Evolutionary conservation across 1,284 basidiomycete genomes (phyloP), one percentile per base, ranked within the genome.

Genomic region (Pulveroboletus ridleyi): DNA sequence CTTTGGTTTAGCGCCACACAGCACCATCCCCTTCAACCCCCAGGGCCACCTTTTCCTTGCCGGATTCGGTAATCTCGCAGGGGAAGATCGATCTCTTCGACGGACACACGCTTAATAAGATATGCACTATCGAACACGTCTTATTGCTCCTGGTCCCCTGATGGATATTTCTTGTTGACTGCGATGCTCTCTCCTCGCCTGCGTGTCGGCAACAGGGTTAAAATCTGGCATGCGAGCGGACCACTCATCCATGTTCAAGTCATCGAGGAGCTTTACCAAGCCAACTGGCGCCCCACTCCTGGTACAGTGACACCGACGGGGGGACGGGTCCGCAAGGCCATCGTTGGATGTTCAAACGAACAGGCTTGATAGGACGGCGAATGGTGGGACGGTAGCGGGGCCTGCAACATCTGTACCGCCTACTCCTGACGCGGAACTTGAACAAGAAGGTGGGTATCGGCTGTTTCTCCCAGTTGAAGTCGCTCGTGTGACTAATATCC

Each of bases 141-240:
- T 1, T 86, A 92, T 72, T 98, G 95, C 78, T 94, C 97, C 76
- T 99, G 97, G 96, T 95, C 94, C 29, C 94, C 96, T 0, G 95
- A 96, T 70, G 97, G 97, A 15, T 89, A 93, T 57, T 97, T 92
- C 82, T 84, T 99, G 55, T 84, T 99, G 71, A 98, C 96, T 3
- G 96, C 96, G 2, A 99, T 95, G 0, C 86, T 99, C 41, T 96
- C 94, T 22, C 97, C 98, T 2, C 88, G 98, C 42, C 80, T 99
- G 62, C 89, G 98, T 50, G 98, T 99, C 61, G 97, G 99, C 81
- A 99, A 99, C 73, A 95, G 97, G 4, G 89, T 99, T 78, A 96
- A 95, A 80, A 86, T 99, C 66, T 99, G 94, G 93, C 96, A 98
- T 78, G 96, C 94, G 77, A 88, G 90, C 0, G 96, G 97, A 14